A percentile compares a stretch with the other conserved stretches of the same genome.
These are phyloP conservation scores for Alnus rubra DNA, from an alignment of 306 rosid species.

Conservation along the genomic window DNA sequence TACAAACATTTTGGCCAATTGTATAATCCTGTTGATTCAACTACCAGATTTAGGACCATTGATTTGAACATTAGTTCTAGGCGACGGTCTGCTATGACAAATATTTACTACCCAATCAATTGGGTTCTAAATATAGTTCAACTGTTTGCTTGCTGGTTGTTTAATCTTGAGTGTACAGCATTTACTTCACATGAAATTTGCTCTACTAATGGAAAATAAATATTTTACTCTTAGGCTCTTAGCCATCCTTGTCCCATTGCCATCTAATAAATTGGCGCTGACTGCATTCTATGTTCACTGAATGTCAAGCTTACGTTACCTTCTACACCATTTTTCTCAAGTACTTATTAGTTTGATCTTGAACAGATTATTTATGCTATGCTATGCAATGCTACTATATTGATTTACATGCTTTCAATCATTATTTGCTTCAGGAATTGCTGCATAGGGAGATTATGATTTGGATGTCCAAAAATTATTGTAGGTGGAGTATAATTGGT, in stretches of 20 bases:
- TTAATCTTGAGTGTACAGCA: neutral
- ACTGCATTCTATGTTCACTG: neutral
- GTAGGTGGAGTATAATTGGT: constrained; percentile 40
- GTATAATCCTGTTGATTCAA: constrained; percentile 17
- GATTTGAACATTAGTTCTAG: constrained; percentile 28
- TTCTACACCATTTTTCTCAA: neutral
- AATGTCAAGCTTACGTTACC: neutral
- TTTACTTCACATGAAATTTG: constrained; percentile 13
- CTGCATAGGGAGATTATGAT: constrained; percentile 62
- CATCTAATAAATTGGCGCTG: neutral
- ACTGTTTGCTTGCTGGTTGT: constrained; percentile 5
- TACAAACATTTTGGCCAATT: neutral
- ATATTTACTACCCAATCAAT: neutral
- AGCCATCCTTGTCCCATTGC: neutral
- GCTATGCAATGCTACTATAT: neutral
- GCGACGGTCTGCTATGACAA: constrained; percentile 19
- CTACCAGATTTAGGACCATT: constrained; percentile 1
- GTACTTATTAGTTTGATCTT: neutral
- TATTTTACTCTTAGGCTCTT: neutral
- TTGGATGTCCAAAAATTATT: constrained; percentile 27
- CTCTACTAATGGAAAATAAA: neutral
- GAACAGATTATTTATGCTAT: constrained; percentile 13
- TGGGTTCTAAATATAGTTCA: constrained; percentile 10
- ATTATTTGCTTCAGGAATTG: constrained; percentile 63
- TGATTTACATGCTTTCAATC: constrained; percentile 23